These are phyloP conservation scores for Daldinia grandis DNA, from an alignment of 495 filamentous ascomycete genomes.

Conservation along the genomic window DNA sequence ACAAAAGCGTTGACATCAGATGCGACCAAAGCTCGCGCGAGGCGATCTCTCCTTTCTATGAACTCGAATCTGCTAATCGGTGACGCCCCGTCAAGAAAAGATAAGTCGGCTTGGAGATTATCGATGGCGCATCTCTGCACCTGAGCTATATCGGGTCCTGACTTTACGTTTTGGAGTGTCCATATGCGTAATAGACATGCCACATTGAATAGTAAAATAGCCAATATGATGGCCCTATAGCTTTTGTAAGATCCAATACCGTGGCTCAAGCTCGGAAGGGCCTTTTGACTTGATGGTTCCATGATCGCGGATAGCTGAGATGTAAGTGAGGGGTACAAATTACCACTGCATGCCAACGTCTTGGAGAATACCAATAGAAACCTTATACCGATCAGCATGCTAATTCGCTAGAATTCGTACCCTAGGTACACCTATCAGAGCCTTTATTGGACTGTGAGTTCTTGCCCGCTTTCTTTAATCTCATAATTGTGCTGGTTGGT, in stretches of 20 bases:
- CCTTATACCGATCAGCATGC: no score
- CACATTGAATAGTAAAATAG: constrained; percentile 3
- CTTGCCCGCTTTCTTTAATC: no score
- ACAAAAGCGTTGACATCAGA: constrained; percentile 60
- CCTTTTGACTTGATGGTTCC: background rate
- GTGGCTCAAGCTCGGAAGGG: background rate
- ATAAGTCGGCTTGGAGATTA: constrained; percentile 52
- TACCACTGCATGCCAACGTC: background rate
- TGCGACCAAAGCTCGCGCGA: constrained; percentile 57
- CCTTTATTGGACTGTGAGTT: no score
- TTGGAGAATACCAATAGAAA: background rate
- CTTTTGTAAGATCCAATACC: background rate
- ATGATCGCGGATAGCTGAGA: background rate
- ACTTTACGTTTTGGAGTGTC: background rate
- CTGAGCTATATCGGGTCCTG: constrained; percentile 13
- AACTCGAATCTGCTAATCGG: constrained; percentile 55
- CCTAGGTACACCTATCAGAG: no score
- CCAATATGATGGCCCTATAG: background rate
- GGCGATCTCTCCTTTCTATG: constrained; percentile 54
- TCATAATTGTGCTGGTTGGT: background rate
- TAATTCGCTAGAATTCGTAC: no score
- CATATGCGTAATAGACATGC: constrained; percentile 11
- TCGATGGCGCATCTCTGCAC: constrained; percentile 58
- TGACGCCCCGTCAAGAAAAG: constrained; percentile 55
- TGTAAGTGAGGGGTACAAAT: background rate